These are phyloP conservation scores for Athelia sp. DNA, from an alignment of 1,284 basidiomycete species.

Conservation along the genomic window DNA sequence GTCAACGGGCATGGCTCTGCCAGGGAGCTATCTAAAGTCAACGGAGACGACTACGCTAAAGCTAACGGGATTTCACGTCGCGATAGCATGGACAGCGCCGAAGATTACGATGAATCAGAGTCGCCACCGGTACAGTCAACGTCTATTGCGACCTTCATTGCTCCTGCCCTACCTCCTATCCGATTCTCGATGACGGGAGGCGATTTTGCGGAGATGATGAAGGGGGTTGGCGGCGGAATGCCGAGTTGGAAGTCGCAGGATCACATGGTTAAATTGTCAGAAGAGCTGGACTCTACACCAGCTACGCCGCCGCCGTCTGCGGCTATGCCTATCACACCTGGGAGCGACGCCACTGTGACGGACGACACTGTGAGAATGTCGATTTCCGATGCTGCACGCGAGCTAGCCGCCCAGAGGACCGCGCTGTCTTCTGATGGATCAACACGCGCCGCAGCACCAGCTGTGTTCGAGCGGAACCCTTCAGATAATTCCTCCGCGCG, in stretches of 20 bases:
- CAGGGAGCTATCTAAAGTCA: constrained; percentile 6
- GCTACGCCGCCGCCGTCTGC: constrained; percentile 30
- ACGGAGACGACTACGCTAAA: constrained; percentile 10
- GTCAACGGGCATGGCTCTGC: constrained; percentile 1
- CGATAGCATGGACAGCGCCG: constrained; percentile 21
- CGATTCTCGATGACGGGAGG: constrained; percentile 76
- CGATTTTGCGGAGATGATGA: constrained; percentile 73
- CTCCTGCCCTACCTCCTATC: constrained; percentile 76
- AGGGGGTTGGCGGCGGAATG: constrained; percentile 40
- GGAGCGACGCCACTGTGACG: constrained; percentile 4
- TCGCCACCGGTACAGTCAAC: constrained; percentile 54
- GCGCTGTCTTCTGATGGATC: no score
- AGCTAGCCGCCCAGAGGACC: background rate
- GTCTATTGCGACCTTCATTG: constrained; percentile 71
- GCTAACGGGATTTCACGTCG: background rate
- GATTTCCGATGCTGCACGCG: background rate
- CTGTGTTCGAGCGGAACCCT: background rate
- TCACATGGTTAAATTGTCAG: constrained; percentile 35
- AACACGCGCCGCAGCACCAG: background rate
- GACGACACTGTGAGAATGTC: background rate
- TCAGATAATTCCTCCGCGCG: background rate
- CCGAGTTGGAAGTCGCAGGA: constrained; percentile 39
- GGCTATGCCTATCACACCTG: constrained; percentile 15
- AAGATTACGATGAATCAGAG: constrained; percentile 40
- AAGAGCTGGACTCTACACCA: constrained; percentile 23